Evolutionary conservation across 257 asterid species (phyloP), one percentile per base, ranked within the genome.

Genomic region (Plantago major): DNA sequence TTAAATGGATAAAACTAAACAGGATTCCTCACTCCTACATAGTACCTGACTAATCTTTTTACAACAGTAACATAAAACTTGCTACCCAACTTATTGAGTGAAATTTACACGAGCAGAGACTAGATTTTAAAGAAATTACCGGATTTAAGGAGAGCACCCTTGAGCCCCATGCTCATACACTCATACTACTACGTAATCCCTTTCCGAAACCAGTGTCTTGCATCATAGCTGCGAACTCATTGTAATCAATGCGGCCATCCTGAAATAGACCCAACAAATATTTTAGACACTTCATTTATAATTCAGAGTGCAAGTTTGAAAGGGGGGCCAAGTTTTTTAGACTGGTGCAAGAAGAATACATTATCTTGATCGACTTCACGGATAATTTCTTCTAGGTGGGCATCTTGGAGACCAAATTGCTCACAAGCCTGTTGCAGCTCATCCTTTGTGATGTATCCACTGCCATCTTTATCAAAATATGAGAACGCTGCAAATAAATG

Each of bases 351-450:
- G 22, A 26, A 18, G 17, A 14, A 63, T 38, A 86, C 98, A 56
- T 88, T 71, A 68, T 91, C 89, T 66, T 84, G 83, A 72, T 91
- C 98, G 56, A 81, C 98, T 86, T 91, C 98, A 44, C 74, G 80
- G 40, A 91, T 85, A 64, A 91, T 82, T 17, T 91, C 96, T 64
- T 91, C 95, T 6, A 88, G 43, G 65, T 81, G 84, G 50, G 70
- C 68, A 0, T 84, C 89, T 46, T 71, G 79, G 1, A 88, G 74
- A 2, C 98, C 98, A 55, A 91, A 86, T 37, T 85, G 89, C 69
- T 84, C 82, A 54, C 96, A 91, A 5, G 90, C 98, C 66, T 75
- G 86, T 67, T 91, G 96, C 61, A 91, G 96, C 60, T 91, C 96
- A 17, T 91, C 95, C 58, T 73, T 72, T 13, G 98, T 91, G 60